These are phyloP conservation scores for Cladophialophora carrionii DNA, from an alignment of 2,329 filamentous ascomycete species.

Conservation along the genomic window DNA sequence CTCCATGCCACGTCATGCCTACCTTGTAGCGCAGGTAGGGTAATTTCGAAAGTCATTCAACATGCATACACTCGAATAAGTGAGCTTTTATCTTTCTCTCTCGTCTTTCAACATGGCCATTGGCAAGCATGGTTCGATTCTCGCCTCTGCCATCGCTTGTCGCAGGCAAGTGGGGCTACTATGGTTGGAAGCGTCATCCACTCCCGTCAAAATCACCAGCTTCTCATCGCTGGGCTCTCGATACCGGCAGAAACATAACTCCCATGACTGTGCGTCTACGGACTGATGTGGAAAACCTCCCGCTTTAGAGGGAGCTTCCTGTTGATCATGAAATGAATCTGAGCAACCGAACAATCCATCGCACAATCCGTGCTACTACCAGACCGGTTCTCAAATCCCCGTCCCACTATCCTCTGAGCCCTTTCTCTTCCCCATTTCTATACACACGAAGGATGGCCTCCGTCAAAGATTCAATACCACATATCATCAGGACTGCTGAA, in stretches of 20 bases:
- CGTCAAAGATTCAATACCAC: slow-evolving; percentile 51
- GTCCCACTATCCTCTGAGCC: neutral
- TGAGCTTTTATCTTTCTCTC: neutral
- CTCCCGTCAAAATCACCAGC: neutral
- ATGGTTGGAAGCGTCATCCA: neutral
- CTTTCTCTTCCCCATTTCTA: slow-evolving; percentile 1
- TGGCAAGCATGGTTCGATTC: neutral
- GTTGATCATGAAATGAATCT: slow-evolving; percentile 3
- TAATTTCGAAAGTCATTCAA: neutral
- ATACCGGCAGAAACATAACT: neutral
- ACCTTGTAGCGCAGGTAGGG: neutral
- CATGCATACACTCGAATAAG: neutral
- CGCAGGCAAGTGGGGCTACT: neutral
- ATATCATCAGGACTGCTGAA: slow-evolving; percentile 72
- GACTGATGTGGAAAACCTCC: neutral
- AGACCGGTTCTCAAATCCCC: neutral
- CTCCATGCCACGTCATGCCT: neutral
- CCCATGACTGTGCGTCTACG: neutral
- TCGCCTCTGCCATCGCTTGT: neutral
- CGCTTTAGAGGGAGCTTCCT: neutral
- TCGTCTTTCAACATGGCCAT: neutral
- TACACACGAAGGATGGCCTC: slow-evolving; percentile 34
- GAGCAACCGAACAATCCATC: neutral
- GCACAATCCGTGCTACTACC: neutral
- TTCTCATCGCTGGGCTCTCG: neutral